Evolutionary conservation across 2,329 filamentous ascomycete genomes (phyloP).

Genomic region (Monilinia polystroma): DNA sequence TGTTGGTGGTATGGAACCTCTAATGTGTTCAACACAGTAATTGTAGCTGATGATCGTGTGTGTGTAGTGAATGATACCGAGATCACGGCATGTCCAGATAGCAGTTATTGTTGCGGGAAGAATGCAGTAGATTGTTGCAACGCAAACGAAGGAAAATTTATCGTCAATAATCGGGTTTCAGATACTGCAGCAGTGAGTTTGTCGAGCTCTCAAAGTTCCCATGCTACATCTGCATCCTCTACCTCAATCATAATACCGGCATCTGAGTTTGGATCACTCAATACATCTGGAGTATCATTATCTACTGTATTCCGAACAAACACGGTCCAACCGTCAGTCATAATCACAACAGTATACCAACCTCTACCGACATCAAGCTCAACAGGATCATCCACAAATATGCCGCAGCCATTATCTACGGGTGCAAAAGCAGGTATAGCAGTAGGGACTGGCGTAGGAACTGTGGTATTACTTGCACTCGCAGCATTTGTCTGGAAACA

Average conservation of each 20-base stretch:
- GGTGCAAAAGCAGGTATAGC: not conserved
- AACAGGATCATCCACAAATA: not conserved
- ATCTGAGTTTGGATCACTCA: not conserved
- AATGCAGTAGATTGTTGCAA: conserved; percentile 17
- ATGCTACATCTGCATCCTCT: not conserved
- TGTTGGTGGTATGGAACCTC: conserved; percentile 8
- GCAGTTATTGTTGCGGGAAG: conserved; percentile 21
- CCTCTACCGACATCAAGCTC: not conserved
- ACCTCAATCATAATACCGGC: not conserved
- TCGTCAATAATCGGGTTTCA: conserved; percentile 21
- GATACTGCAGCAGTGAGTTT: not conserved
- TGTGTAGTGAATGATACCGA: conserved; percentile 17
- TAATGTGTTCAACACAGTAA: not conserved
- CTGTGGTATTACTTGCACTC: not conserved
- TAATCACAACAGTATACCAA: conserved; percentile 8
- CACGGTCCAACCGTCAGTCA: not conserved
- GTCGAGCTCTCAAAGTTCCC: not conserved
- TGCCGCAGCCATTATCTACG: not conserved
- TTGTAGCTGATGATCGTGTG: not conserved
- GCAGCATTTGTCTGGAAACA: not conserved
- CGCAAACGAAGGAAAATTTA: conserved; percentile 9
- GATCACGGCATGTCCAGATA: conserved; percentile 17
- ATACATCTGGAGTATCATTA: not conserved
- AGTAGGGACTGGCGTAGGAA: not conserved
- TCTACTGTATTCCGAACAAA: not conserved